phyloP scores from a whole-genome alignment of 2,329 filamentous ascomycete species.

The Uncinocarpus reesii region DNA sequence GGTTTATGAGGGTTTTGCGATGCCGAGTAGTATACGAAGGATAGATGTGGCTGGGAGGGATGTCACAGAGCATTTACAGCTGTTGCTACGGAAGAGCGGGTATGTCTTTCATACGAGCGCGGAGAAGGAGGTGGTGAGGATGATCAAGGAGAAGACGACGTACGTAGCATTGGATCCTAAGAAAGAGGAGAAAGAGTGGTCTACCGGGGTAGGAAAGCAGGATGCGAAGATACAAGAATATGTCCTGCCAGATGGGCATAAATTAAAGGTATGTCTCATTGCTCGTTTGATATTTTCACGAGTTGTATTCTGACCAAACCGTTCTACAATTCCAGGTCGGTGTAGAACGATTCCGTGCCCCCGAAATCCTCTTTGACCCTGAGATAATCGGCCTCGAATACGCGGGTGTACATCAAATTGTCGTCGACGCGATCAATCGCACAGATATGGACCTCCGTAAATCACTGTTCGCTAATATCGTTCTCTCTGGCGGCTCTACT shows the following conservation, averaged over 20 bases:
- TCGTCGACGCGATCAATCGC: constrained; percentile 88
- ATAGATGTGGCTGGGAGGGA: constrained; percentile 95
- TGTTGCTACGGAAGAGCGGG: constrained; percentile 78
- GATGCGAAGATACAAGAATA: constrained; percentile 79
- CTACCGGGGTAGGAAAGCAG: constrained; percentile 57
- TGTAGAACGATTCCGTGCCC: constrained; percentile 85
- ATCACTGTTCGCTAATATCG: constrained; percentile 88
- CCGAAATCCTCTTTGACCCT: constrained; percentile 94
- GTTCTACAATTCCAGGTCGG: constrained; percentile 52
- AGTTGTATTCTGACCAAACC: background rate
- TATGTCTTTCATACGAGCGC: constrained; percentile 95
- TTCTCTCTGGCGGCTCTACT: constrained; percentile 90
- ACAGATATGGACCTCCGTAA: constrained; percentile 95
- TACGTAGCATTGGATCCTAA: constrained; percentile 86
- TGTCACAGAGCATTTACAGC: constrained; percentile 91
- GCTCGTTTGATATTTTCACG: background rate
- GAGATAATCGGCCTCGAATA: constrained; percentile 96
- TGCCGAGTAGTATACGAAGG: constrained; percentile 85
- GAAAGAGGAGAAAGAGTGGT: constrained; percentile 95
- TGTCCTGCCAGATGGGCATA: constrained; percentile 80
- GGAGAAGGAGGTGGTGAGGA: constrained; percentile 95
- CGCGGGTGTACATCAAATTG: constrained; percentile 92
- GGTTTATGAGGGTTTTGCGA: constrained; percentile 95
- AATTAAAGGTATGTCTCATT: constrained; percentile 60
- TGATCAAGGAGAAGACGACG: constrained; percentile 90